Conservation (phyloP, 805 yeast genomes). For the Ogataea glucozyma region DNA sequence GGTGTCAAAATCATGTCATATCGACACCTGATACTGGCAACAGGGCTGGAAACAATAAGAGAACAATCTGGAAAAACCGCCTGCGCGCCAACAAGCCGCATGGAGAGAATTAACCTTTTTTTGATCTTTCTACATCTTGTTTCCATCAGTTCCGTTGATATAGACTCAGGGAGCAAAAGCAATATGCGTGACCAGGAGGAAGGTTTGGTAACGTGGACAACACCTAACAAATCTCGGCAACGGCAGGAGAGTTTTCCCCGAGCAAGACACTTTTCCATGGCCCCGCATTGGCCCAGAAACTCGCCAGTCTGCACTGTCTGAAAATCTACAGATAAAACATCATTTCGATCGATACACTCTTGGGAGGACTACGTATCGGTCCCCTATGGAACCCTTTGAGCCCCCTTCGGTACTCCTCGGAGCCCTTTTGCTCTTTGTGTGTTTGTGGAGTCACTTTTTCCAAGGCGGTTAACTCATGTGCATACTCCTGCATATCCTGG, state of each 20-base stretch:
- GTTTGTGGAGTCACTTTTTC: constrained; percentile 5
- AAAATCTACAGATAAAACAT: too few species aligned
- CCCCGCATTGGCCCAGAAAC: too few species aligned
- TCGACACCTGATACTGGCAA: background rate
- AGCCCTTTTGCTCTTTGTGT: background rate
- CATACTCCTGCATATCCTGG: background rate
- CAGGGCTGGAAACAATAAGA: constrained; percentile 1
- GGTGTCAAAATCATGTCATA: constrained; percentile 6
- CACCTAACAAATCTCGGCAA: too few species aligned
- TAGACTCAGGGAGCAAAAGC: too few species aligned
- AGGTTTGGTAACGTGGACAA: too few species aligned
- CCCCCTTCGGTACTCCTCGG: background rate
- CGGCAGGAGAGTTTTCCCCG: too few species aligned
- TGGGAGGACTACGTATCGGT: too few species aligned
- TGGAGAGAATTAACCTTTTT: background rate
- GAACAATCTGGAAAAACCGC: background rate
- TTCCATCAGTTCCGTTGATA: too few species aligned
- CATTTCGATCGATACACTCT: too few species aligned
- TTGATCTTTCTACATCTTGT: too few species aligned
- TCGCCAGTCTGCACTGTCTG: too few species aligned
- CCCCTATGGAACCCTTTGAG: background rate
- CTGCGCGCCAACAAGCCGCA: constrained; percentile 5
- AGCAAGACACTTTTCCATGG: too few species aligned
- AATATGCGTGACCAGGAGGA: background rate
- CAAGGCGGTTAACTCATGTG: constrained; percentile 2